Conservation (phyloP, 2,329 filamentous ascomycete genomes). For the Botrytis fabae region DNA sequence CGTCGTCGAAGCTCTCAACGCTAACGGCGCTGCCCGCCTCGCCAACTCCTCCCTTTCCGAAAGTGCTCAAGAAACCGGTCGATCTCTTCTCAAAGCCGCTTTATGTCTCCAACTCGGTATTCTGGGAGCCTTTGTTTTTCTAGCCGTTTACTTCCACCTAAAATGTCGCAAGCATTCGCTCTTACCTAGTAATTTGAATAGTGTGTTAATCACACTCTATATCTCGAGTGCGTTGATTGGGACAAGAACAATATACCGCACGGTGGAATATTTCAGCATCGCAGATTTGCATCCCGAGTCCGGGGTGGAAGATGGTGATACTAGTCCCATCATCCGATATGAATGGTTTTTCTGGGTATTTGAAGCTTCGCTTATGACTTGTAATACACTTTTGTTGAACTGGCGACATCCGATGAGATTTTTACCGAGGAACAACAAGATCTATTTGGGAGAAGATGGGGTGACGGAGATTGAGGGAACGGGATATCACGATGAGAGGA, state of each 20-base stretch:
- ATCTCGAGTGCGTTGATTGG: slow-evolving; percentile 51
- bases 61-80: slow-evolving; percentile 45
- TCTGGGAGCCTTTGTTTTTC: slow-evolving; percentile 49
- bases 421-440: slow-evolving; percentile 50
- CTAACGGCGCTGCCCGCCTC: slow-evolving; percentile 50
- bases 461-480: slow-evolving; percentile 50
- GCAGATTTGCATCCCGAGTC: slow-evolving; percentile 43
- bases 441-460: slow-evolving; percentile 54
- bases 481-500: slow-evolving; percentile 51
- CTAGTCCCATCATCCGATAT: slow-evolving; percentile 53
- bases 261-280: slow-evolving; percentile 59
- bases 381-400: slow-evolving; percentile 53
- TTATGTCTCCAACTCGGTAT: slow-evolving; percentile 58
- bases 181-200: slow-evolving; percentile 32
- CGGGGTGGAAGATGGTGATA: slow-evolving; percentile 37
- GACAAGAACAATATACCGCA: slow-evolving; percentile 56
- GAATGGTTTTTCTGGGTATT: slow-evolving; percentile 63
- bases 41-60: slow-evolving; percentile 48
- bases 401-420: slow-evolving; percentile 52
- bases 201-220: slow-evolving; percentile 52
- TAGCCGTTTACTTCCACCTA: slow-evolving; percentile 52
- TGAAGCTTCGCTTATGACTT: slow-evolving; percentile 54
- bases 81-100: slow-evolving; percentile 51
- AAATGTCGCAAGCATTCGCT: slow-evolving; percentile 44
- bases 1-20: slow-evolving; percentile 52